Conservation (phyloP, 2,329 filamentous ascomycete genomes). For the Myriosclerotinia duriaeana region DNA sequence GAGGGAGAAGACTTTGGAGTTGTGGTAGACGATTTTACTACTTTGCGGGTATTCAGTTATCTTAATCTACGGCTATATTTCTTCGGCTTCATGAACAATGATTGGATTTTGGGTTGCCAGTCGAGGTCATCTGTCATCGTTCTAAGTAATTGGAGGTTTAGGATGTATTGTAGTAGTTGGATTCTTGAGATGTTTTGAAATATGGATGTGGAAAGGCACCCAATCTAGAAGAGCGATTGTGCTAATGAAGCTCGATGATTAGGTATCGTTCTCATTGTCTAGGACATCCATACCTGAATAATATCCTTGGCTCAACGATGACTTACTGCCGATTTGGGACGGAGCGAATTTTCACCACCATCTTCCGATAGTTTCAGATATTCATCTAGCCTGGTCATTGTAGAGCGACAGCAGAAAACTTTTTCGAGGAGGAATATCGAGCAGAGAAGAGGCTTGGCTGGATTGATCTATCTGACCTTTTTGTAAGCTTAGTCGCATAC, state of each 20-base stretch:
- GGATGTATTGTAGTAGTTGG: too few species aligned
- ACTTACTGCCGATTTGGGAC: slow-evolving; percentile 6
- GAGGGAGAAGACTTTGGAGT: slow-evolving; percentile 19
- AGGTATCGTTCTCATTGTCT: slow-evolving; percentile 25
- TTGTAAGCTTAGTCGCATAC: background rate
- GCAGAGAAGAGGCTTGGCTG: slow-evolving; percentile 16
- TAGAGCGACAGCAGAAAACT: slow-evolving; percentile 4
- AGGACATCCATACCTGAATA: slow-evolving; percentile 18
- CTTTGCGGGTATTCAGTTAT: slow-evolving; percentile 20
- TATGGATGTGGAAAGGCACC: background rate
- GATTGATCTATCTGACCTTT: slow-evolving; percentile 19
- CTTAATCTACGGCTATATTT: too few species aligned
- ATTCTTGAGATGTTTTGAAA: too few species aligned
- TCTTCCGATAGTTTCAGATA: slow-evolving; percentile 11
- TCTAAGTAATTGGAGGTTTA: too few species aligned
- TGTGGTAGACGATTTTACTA: slow-evolving; percentile 21
- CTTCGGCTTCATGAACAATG: too few species aligned
- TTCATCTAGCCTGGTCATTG: slow-evolving; percentile 11
- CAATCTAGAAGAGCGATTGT: background rate
- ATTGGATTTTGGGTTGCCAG: too few species aligned
- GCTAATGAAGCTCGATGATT: background rate
- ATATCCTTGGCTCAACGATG: slow-evolving; percentile 14
- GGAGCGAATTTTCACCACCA: slow-evolving; percentile 18
- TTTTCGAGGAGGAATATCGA: slow-evolving; percentile 13
- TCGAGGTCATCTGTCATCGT: too few species aligned